Conservation (phyloP, 1,139 yeast species). For the Saccharomycopsis hybrid region DNA sequence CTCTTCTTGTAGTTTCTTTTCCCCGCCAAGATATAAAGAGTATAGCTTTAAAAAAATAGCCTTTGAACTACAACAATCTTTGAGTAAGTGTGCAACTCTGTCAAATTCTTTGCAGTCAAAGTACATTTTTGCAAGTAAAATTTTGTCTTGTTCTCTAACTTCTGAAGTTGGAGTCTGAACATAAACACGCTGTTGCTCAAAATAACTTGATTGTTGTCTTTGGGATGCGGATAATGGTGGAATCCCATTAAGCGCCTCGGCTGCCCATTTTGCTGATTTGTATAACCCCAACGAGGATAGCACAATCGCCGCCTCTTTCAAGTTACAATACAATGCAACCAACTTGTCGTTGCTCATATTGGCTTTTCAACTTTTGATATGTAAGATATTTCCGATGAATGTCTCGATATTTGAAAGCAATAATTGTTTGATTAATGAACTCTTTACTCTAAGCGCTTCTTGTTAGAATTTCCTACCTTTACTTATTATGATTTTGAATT, state of each 20-base stretch:
- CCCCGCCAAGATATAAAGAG: constrained; percentile 65
- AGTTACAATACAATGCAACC: constrained; percentile 7
- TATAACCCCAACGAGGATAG: constrained; percentile 13
- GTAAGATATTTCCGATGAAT: too few species aligned
- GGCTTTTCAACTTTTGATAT: too few species aligned
- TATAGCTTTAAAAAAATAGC: constrained; percentile 64
- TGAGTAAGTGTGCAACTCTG: constrained; percentile 59
- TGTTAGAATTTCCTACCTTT: too few species aligned
- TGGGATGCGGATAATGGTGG: constrained; percentile 21
- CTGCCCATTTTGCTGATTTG: constrained; percentile 62
- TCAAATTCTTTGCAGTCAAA: constrained; percentile 85
- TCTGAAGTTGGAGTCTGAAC: too few species aligned
- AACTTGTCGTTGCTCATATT: constrained; percentile 9
- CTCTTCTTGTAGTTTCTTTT: constrained; percentile 66
- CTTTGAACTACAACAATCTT: constrained; percentile 45
- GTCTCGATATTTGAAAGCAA: too few species aligned
- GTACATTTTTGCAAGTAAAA: constrained; percentile 62
- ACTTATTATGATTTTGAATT: too few species aligned
- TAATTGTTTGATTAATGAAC: too few species aligned
- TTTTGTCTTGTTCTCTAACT: constrained; percentile 41
- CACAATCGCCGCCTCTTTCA: constrained; percentile 22
- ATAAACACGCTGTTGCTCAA: constrained; percentile 23
- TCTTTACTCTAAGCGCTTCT: too few species aligned
- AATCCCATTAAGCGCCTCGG: constrained; percentile 66
- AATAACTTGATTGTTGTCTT: constrained; percentile 17